Evolutionary conservation across 495 filamentous ascomycete species (phyloP).

Genomic region (Pyrenula massariospora): DNA sequence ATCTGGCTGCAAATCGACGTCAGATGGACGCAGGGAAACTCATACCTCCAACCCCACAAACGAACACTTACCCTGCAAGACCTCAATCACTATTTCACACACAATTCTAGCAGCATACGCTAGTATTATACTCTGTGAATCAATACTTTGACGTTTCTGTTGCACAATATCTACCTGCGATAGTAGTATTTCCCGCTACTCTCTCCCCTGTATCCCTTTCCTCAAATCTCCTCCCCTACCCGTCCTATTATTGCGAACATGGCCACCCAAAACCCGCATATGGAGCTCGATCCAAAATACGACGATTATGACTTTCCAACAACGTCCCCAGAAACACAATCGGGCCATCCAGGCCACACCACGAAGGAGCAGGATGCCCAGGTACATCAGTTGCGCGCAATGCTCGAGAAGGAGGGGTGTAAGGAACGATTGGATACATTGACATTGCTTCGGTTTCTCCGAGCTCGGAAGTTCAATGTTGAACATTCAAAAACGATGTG

Average conservation of each 20-base stretch:
- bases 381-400: constrained; percentile 69
- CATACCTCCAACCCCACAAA: background rate
- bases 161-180: too few relatives aligned
- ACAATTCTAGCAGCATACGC: background rate
- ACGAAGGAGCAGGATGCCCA: constrained; percentile 82
- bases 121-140: too few relatives aligned
- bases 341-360: constrained; percentile 82
- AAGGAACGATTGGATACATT: constrained; percentile 81
- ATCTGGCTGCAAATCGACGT: too few relatives aligned
- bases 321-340: constrained; percentile 51
- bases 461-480: constrained; percentile 91
- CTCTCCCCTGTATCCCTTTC: background rate
- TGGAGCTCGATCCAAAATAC: constrained; percentile 68
- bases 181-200: too few relatives aligned
- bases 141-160: too few relatives aligned
- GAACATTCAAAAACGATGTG: constrained; percentile 77
- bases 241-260: background rate
- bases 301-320: constrained; percentile 92
- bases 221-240: background rate
- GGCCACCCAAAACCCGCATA: background rate
- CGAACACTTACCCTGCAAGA: background rate
- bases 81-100: background rate
- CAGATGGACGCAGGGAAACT: background rate
- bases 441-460: constrained; percentile 81
- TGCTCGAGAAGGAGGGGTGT: constrained; percentile 76